Evolutionary conservation across 768 basidiomycete genomes (phyloP), one percentile per base, ranked within the genome.

Genomic region (Cyathus striatus): DNA sequence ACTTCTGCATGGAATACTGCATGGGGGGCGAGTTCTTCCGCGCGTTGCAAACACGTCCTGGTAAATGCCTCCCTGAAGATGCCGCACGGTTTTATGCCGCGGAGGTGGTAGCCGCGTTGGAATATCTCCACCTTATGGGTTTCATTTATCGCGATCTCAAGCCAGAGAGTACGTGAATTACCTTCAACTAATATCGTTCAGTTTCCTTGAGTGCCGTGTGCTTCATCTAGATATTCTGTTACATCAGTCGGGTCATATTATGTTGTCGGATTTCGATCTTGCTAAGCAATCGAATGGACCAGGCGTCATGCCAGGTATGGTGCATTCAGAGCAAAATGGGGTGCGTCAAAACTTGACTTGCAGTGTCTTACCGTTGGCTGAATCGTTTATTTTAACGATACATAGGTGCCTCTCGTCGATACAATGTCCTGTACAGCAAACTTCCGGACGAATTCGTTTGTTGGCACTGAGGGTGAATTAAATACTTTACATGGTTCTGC

Each of bases 21-120:
- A 94, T 96, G 90, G 81, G 96, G 25, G 96, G 96, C 44, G 96
- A 99, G 60, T 99, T 99, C 71, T 99, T 99, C 76, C 86, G 96
- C 25, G 94, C 95, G 6, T 70, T 99, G 49, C 96, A 99, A 63
- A 89, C 88, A 37, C 78, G 92, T 48, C 96, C 95, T 5, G 91
- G 90, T n/a, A 98, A 93, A 60, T 97, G 96, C 65, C 77, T 99
- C 21, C 71, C 90, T 42, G 96, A 99, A 68, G 94, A 98, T 43
- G 92, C 87, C 22, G 86, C 94, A 16, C 80, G 92, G 43, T 98
- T 98, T 70, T 99, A 99, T 62, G 95, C 96, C 46, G 96, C 96
- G 50, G 96, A 99, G 70, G 96, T 99, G 23, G 86, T 89, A 42
- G 94, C 95, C 35, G 96, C 96, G 20, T 70, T 99, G 59, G 96